These are phyloP conservation scores for Phaeophleospora eucalypticola DNA, from an alignment of 2,329 filamentous ascomycete genomes.

Conservation along the genomic window DNA sequence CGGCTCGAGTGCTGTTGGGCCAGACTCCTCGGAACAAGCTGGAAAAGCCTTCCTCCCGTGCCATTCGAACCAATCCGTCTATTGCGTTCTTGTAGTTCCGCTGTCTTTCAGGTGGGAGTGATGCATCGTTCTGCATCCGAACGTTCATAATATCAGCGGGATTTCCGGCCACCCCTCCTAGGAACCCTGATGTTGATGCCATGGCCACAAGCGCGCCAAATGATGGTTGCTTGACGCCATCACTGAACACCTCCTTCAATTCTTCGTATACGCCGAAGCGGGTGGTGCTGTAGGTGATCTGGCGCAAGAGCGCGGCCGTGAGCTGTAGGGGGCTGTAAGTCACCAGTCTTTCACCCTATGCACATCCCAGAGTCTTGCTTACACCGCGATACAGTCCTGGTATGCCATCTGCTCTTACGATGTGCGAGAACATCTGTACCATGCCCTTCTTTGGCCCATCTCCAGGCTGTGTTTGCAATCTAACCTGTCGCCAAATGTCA, in stretches of 20 bases:
- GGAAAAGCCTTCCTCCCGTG: conserved; percentile 70
- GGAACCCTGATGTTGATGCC: conserved; percentile 76
- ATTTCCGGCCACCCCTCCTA: conserved; percentile 87
- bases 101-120: conserved; percentile 67
- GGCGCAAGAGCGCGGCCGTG: conserved; percentile 85
- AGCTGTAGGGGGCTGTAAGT: conserved; percentile 50
- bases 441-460: conserved; percentile 71
- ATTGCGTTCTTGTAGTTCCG: conserved; percentile 87
- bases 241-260: conserved; percentile 68
- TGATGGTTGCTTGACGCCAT: conserved; percentile 52
- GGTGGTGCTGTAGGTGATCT: conserved; percentile 89
- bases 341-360: not conserved
- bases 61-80: conserved; percentile 81
- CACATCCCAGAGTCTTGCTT: conserved; percentile 20
- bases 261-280: conserved; percentile 97
- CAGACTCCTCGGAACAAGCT: conserved; percentile 81
- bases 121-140: conserved; percentile 91
- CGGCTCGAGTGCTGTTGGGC: conserved; percentile 75
- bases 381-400: conserved; percentile 80
- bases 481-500: conserved; percentile 56
- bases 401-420: conserved; percentile 71
- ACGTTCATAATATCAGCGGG: conserved; percentile 96
- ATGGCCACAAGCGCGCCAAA: conserved; percentile 72
- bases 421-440: conserved; percentile 78
- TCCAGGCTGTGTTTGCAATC: conserved; percentile 76